Percentiles rank a stretch among this genome's conserved stretches.
Conservation (phyloP, 2,329 filamentous ascomycete genomes). For the Penicillium sp. region DNA sequence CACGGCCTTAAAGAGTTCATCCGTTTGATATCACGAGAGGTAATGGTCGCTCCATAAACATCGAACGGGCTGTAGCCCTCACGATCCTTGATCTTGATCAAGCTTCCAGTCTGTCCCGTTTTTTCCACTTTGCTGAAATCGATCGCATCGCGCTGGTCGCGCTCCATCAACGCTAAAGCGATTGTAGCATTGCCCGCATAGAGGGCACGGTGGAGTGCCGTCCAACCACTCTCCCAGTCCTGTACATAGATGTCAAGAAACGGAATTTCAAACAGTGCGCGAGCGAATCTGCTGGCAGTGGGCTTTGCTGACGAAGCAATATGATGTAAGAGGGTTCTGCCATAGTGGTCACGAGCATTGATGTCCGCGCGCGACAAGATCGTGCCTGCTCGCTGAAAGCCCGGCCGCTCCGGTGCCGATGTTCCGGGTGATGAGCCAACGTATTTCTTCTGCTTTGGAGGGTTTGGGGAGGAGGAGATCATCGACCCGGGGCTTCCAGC, state of each 20-base stretch:
- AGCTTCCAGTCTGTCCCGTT: conserved; percentile 63
- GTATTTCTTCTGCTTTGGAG: conserved; percentile 52
- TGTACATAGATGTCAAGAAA: conserved; percentile 82
- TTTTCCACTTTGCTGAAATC: conserved; percentile 60
- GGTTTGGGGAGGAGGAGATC: conserved; percentile 33
- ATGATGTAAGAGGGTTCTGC: conserved; percentile 81
- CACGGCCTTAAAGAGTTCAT: conserved; percentile 26
- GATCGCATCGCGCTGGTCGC: conserved; percentile 68
- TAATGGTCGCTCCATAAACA: conserved; percentile 84
- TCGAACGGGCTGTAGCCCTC: conserved; percentile 96
- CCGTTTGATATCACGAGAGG: conserved; percentile 65
- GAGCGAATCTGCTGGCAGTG: conserved; percentile 72
- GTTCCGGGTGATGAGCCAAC: conserved; percentile 48
- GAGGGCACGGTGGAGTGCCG: conserved; percentile 83
- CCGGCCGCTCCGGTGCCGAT: conserved; percentile 45
- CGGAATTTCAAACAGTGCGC: conserved; percentile 77
- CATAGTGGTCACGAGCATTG: conserved; percentile 79
- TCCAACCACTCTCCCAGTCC: conserved; percentile 94
- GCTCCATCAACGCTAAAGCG: conserved; percentile 76
- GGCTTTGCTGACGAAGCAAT: conserved; percentile 73
- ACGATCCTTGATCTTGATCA: conserved; percentile 94
- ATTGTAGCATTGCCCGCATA: conserved; percentile 88
- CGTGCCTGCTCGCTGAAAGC: conserved; percentile 21
- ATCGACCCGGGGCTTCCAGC: conserved; percentile 31
- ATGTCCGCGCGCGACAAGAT: conserved; percentile 66